Base-by-base conservation (phyloP, 805 yeast species). In the Nakazawaea molendinolei region DNA sequence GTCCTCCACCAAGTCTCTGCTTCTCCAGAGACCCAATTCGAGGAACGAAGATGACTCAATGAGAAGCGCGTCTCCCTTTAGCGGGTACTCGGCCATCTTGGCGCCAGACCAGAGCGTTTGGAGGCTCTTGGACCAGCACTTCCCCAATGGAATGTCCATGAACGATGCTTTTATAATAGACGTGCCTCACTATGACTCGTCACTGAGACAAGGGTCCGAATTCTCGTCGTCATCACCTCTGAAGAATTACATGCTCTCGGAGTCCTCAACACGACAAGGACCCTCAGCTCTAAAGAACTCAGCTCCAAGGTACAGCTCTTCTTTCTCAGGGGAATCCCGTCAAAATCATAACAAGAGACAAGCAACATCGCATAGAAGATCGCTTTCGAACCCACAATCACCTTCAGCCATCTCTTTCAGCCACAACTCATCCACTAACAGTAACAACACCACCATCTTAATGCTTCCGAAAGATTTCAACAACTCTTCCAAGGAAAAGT, bases 141-240 rank as follows among this genome's bases (percentile, higher is more conserved):
- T 60, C 49, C 85, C 87, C 0, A 52, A 61, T n/a, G 86, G 86
- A 0, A 83, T 81, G 87, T 44, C 53, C 2, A 70, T 79, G 67
- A 58, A 61, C 13, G 86, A 80, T 33, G 81, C 90, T 0, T 63
- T 83, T 21, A 52, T 80, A 2, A 65, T 82, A 10, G 83, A 71
- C n/a, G 55, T 63, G 0, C 68, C 73, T 10, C 40, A 8, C 23
- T n/a, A n/a, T 8, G 8, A 22, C 40, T 47, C 1, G 28, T 30
- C 27, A 28, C 33, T 5, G 41, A 46, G 7, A 44, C 49, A 15
- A 36, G 41, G 15, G 46, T 43, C n/a, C 22, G 28, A 14, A 17
- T 8, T 10, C 23, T 10, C 15, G 15, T 27, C 17, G 29, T 15
- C 14, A 27, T 14, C 18, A 7, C 29, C 14, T 4, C 29, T 15